Evolutionary conservation across 2,329 filamentous ascomycete genomes (phyloP).

Genomic region (Penicillium aurantiogriseum): DNA sequence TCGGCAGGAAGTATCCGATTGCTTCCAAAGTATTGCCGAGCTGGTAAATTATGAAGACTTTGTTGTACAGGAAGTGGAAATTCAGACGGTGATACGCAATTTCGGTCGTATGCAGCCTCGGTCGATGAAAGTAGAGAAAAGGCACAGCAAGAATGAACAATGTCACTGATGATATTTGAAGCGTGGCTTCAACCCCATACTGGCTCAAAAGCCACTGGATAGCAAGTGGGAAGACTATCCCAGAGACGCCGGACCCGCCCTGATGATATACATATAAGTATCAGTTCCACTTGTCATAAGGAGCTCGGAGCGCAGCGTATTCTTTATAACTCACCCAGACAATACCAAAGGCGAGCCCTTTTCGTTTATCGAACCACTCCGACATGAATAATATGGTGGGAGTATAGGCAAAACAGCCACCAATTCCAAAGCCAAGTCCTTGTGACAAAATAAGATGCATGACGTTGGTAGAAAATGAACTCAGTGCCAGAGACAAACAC

Average conservation of each 20-base stretch:
- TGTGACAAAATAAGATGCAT: slow-evolving; percentile 42
- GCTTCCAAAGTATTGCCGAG: slow-evolving; percentile 36
- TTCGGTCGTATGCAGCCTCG: slow-evolving; percentile 25
- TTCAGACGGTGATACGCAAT: slow-evolving; percentile 27
- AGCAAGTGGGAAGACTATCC: slow-evolving; percentile 32
- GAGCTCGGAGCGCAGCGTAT: neutral
- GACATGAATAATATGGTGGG: slow-evolving; percentile 50
- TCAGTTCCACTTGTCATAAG: neutral
- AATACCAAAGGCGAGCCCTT: slow-evolving; percentile 52
- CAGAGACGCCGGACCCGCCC: slow-evolving; percentile 34
- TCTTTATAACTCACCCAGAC: slow-evolving; percentile 40
- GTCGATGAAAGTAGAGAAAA: slow-evolving; percentile 34
- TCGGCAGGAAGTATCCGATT: slow-evolving; percentile 38
- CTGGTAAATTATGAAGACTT: slow-evolving; percentile 37
- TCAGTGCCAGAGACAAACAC: slow-evolving; percentile 34
- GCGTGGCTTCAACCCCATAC: slow-evolving; percentile 27
- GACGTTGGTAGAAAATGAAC: slow-evolving; percentile 42
- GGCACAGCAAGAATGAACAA: slow-evolving; percentile 42
- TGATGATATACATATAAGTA: slow-evolving; percentile 4
- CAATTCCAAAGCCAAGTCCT: slow-evolving; percentile 42
- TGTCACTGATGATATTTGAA: slow-evolving; percentile 27
- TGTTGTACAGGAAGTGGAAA: slow-evolving; percentile 32
- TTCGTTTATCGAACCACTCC: slow-evolving; percentile 51
- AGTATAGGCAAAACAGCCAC: slow-evolving; percentile 48
- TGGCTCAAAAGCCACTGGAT: slow-evolving; percentile 32